Evolutionary conservation across 768 basidiomycete species (phyloP), one percentile per base, ranked within the genome.

Genomic region (Exidia glandulosa): DNA sequence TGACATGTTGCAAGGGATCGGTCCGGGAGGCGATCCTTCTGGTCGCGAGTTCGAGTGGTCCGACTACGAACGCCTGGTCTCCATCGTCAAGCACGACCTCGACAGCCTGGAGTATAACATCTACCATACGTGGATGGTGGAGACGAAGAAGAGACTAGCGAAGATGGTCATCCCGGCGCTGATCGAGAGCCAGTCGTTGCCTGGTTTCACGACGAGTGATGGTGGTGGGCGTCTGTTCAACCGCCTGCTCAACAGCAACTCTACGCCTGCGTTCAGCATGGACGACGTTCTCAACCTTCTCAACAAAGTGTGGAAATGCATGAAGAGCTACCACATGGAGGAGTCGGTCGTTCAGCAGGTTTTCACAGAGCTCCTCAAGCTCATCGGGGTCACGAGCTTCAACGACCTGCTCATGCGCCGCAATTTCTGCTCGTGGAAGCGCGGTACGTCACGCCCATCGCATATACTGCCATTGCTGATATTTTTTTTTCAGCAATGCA

Each of bases 141-240:
- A 97, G 76, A 90, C 93, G 37, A 99, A 98, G 84, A 94, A 93
- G 76, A 88, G 86, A 60, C 77, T 99, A 41, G 80, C 84, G 52
- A 98, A 97, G 79, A 98, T 98, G 94, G 90, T 98, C 48, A 93
- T 99, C 60, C 96, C 96, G n/a, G 96, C 96, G 3, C 74, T 98
- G 62, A 94, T 98, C 66, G 96, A 98, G 73, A 94, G 90, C 64
- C 96, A 98, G 70, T 95, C 95, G 25, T 77, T 99, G 50, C 96
- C 96, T 4, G 96, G 96, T 4, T 98, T 99, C 75, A 94, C 94
- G 37, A 94, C 94, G 14, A 91, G 84, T 58, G 96, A 98, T 64
- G 92, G 93, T 13, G 88, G 89, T 36, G 92, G 93, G 31, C 83
- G 94, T 36, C 75, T 99, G 66, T 95, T 99, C 79, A 94, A 92